phyloP scores from a whole-genome alignment of 2,329 filamentous ascomycete genomes.

The Fusarium sp. region DNA sequence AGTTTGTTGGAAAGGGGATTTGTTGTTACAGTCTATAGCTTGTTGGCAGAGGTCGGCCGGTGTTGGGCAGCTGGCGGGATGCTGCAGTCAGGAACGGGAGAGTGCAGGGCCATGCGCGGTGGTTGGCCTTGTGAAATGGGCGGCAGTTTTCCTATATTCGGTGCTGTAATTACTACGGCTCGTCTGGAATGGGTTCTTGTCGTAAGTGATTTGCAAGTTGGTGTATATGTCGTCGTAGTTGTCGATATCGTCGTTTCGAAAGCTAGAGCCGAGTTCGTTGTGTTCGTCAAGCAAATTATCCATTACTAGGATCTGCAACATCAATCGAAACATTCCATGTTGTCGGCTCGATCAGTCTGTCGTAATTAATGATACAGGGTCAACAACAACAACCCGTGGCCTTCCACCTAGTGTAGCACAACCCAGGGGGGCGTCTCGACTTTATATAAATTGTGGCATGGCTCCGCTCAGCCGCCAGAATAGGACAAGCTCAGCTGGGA shows the following conservation, averaged over 20 bases:
- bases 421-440: slow-evolving; percentile 21
- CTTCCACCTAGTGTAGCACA: slow-evolving; percentile 19
- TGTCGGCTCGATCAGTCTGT: background rate
- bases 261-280: background rate
- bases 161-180: slow-evolving; percentile 1
- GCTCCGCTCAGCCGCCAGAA: slow-evolving; percentile 28
- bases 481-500: slow-evolving; percentile 27
- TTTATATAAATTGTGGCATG: slow-evolving; percentile 38
- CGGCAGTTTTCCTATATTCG: background rate
- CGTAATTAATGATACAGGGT: background rate
- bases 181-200: background rate
- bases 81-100: slow-evolving; percentile 29
- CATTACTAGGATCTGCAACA: background rate
- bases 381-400: background rate
- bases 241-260: slow-evolving; percentile 5
- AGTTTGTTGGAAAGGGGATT: slow-evolving; percentile 30
- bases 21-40: slow-evolving; percentile 34
- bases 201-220: background rate
- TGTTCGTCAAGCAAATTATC: background rate
- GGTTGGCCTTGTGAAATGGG: background rate
- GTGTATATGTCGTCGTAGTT: background rate
- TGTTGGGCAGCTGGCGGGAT: slow-evolving; percentile 38
- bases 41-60: background rate
- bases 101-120: slow-evolving; percentile 13
- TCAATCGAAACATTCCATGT: background rate